Evolutionary conservation across 805 yeast genomes (phyloP), one percentile per base, ranked within the genome.

Genomic region (Lipomyces sp.): DNA sequence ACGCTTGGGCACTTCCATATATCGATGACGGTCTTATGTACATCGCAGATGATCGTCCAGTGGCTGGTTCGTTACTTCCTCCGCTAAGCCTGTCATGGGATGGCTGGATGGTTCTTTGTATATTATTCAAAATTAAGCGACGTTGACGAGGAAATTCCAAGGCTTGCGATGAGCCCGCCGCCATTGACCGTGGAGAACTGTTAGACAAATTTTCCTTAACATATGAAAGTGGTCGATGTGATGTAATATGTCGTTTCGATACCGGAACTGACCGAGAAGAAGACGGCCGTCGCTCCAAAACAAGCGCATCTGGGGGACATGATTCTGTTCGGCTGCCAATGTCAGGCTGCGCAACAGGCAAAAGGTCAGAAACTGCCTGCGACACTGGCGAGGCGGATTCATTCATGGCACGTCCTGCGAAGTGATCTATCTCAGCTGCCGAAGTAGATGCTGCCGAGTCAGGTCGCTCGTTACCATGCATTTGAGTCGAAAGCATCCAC

Each of bases 101-200:
- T 13, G 58, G 58, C n/a, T 34, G 58, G 42, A 55, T 33, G 34
- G 33, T 55, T 29, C 58, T 10, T 11, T 5, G 6, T 10, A 33
- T 18, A 11, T 13, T 55, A 4, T 39, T 30, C 42, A 55, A 24
- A 24, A 24, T 24, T 24, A 24, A 55, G 29, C 58, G 32, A 18
- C 30, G 37, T 30, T 39, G 29, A 33, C 10, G 58, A 24, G 24
- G 24, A 33, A 2, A 55, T 29, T 18, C 13, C 42, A 18, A 18
- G 7, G 18, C 58, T 18, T 55, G 58, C 29, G 58, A 55, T 3
- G 58, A 15, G 4, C 42, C 29, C 18, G 24, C 58, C 11, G 55
- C 4, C 15, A 18, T 8, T 33, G 18, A n/a, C 8, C 24, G 55
- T 5, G 55, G 15, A 29, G 48, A n/a, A 4, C 24, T 24, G 8